Conservation (phyloP, 495 filamentous ascomycete species). For the Aspergillus coremiiformis region DNA sequence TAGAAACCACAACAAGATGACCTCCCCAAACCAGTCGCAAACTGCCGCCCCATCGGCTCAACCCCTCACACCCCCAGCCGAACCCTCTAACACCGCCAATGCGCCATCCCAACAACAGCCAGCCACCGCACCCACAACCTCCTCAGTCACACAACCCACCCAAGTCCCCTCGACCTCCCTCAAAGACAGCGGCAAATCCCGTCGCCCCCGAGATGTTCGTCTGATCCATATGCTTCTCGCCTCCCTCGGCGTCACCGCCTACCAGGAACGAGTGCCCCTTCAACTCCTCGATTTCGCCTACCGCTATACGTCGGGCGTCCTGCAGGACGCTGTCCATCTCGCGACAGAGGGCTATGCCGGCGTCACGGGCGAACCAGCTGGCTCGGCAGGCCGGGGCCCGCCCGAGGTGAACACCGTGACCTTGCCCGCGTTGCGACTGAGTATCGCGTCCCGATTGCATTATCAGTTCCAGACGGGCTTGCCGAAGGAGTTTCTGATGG, state of each 20-base stretch:
- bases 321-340: slow-evolving; percentile 47
- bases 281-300: slow-evolving; percentile 97
- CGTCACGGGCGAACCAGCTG: slow-evolving; percentile 21
- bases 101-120: slow-evolving; percentile 12
- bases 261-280: slow-evolving; percentile 89
- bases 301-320: slow-evolving; percentile 55
- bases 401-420: slow-evolving; percentile 42
- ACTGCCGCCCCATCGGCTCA: slow-evolving; percentile 31
- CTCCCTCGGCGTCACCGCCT: slow-evolving; percentile 76
- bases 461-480: slow-evolving; percentile 59
- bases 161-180: slow-evolving; percentile 47
- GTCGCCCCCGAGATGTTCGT: slow-evolving; percentile 83
- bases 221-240: slow-evolving; percentile 87
- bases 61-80: slow-evolving; percentile 39
- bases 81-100: slow-evolving; percentile 24
- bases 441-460: slow-evolving; percentile 54
- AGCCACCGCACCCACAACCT: slow-evolving; percentile 17
- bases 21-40: slow-evolving; percentile 35
- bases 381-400: slow-evolving; percentile 17
- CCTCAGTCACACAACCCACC: slow-evolving; percentile 24
- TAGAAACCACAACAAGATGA: slow-evolving; percentile 23
- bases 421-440: slow-evolving; percentile 52
- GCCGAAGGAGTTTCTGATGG: slow-evolving; percentile 80
- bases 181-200: slow-evolving; percentile 53
- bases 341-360: slow-evolving; percentile 46